These are phyloP conservation scores for Kluyveromyces wickerhamii DNA, from an alignment of 805 yeast genomes.

Conservation along the genomic window DNA sequence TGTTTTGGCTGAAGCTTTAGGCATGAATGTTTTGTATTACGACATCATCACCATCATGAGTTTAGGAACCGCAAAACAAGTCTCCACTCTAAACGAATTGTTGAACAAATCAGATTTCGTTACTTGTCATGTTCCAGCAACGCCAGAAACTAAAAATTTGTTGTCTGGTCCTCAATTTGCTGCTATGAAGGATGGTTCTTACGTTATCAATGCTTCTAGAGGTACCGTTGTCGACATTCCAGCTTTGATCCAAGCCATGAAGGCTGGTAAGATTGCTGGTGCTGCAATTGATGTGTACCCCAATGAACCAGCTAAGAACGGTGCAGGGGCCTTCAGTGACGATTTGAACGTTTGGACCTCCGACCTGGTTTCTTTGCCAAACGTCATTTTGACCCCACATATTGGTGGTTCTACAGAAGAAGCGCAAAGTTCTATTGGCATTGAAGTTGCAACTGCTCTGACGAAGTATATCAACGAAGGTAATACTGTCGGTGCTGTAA, in stretches of 20 bases:
- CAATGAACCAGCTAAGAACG: conserved; percentile 94
- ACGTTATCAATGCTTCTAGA: conserved; percentile 91
- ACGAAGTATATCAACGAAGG: conserved; percentile 95
- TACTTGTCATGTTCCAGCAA: conserved; percentile 89
- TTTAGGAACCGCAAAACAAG: conserved; percentile 94
- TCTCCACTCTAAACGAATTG: conserved; percentile 73
- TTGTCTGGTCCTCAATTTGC: conserved; percentile 86
- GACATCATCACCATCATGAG: conserved; percentile 92
- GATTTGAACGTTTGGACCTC: conserved; percentile 75
- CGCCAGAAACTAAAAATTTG: conserved; percentile 85
- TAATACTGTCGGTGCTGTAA: conserved; percentile 87
- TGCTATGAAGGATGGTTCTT: conserved; percentile 94
- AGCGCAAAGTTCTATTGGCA: conserved; percentile 96
- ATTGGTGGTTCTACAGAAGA: conserved; percentile 99
- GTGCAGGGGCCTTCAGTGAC: conserved; percentile 67
- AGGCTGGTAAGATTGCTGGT: conserved; percentile 91
- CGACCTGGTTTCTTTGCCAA: conserved; percentile 74
- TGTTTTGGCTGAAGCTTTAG: conserved; percentile 94
- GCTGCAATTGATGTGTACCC: conserved; percentile 97
- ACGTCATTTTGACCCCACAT: conserved; percentile 91
- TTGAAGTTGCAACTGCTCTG: conserved; percentile 83
- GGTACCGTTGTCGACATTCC: conserved; percentile 97
- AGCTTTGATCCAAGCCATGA: conserved; percentile 85
- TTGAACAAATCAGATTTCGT: conserved; percentile 79
- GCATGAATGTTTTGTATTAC: conserved; percentile 92